These are phyloP conservation scores for Plasmodium berghei DNA, from an alignment of 169 alveolate species.

Conservation along the genomic window DNA sequence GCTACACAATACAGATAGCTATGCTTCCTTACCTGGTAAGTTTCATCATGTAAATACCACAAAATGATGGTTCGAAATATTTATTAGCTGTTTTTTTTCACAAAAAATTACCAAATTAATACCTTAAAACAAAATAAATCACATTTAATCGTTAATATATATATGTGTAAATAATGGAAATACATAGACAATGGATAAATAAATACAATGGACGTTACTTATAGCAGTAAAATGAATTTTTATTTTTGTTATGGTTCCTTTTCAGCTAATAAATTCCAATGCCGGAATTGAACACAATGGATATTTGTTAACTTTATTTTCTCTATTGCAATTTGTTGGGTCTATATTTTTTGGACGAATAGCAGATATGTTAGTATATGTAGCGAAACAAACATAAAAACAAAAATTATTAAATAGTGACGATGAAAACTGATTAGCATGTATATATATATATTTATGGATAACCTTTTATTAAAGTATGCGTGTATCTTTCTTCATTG, in stretches of 20 bases:
- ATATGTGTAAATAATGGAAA: background rate
- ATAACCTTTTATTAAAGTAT: too few species aligned
- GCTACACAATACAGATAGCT: slow-evolving; percentile 65
- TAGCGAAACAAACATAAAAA: background rate
- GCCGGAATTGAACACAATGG: slow-evolving; percentile 76
- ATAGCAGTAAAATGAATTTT: background rate
- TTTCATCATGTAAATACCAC: background rate
- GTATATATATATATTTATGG: too few species aligned
- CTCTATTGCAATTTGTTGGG: slow-evolving; percentile 48
- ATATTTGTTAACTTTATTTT: slow-evolving; percentile 48
- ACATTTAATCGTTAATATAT: background rate
- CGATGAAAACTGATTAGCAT: too few species aligned
- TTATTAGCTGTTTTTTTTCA: background rate
- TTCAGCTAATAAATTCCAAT: slow-evolving; percentile 43
- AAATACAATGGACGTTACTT: too few species aligned
- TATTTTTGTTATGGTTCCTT: background rate
- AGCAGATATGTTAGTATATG: slow-evolving; percentile 47
- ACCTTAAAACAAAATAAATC: too few species aligned
- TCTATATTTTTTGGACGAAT: slow-evolving; percentile 64
- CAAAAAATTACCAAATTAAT: too few species aligned
- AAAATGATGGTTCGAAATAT: background rate
- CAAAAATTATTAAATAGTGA: background rate
- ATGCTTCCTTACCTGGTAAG: slow-evolving; percentile 65
- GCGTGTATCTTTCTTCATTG: background rate
- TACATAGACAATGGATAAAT: too few species aligned